phyloP scores from a whole-genome alignment of 257 asterid genomes.

The Euphrasia confusa region DNA sequence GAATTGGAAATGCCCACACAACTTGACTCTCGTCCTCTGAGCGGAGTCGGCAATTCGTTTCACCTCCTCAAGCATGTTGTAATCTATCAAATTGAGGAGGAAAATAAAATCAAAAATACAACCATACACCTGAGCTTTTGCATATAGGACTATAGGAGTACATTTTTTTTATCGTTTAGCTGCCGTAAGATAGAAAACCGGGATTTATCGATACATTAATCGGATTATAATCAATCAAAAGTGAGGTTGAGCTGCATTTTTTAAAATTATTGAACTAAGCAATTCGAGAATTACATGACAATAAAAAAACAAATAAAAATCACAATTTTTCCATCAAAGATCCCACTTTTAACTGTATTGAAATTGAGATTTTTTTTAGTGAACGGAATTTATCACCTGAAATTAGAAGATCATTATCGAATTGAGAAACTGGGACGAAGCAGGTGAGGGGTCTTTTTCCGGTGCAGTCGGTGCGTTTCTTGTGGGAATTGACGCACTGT shows the following conservation, averaged over 20 bases:
- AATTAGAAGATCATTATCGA: constrained; percentile 62
- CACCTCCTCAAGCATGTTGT: constrained; percentile 81
- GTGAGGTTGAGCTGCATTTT: too few species aligned
- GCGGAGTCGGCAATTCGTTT: constrained; percentile 87
- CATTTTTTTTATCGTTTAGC: not conserved
- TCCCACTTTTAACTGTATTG: too few species aligned
- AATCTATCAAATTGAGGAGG: constrained; percentile 37
- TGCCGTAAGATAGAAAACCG: too few species aligned
- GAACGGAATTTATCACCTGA: constrained; percentile 43
- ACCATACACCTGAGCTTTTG: too few species aligned
- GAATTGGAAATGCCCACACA: constrained; percentile 42
- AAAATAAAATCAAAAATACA: too few species aligned
- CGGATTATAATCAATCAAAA: too few species aligned
- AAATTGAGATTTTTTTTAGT: not conserved
- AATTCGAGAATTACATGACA: too few species aligned
- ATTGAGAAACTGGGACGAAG: constrained; percentile 59
- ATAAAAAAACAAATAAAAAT: too few species aligned
- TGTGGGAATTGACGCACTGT: constrained; percentile 87
- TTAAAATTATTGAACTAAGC: too few species aligned
- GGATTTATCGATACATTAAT: too few species aligned
- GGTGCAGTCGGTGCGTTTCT: constrained; percentile 67
- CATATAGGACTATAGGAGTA: too few species aligned
- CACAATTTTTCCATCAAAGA: too few species aligned
- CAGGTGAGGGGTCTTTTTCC: constrained; percentile 55
- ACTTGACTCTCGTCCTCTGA: constrained; percentile 52